phyloP scores from a whole-genome alignment of 352 stramenopile species.

The Phytophthora podocarpi region DNA sequence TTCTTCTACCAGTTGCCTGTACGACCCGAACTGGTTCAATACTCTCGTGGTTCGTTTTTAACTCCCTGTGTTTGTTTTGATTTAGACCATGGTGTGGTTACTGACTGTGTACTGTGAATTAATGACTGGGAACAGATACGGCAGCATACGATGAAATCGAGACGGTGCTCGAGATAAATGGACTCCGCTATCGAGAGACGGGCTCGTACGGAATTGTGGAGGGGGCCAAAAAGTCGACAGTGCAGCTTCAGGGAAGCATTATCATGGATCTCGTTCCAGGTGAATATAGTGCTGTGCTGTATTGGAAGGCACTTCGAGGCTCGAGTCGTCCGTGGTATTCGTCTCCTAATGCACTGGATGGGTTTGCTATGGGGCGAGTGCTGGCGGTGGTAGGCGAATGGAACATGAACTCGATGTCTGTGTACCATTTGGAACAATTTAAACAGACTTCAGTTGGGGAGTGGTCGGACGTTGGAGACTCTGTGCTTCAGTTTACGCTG shows the following conservation, averaged over 20 bases:
- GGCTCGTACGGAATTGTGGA: slow-evolving; percentile 65
- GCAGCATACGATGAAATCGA: slow-evolving; percentile 67
- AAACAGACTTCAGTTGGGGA: slow-evolving; percentile 34
- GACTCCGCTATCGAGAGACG: slow-evolving; percentile 69
- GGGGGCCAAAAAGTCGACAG: slow-evolving; percentile 55
- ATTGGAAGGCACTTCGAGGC: slow-evolving; percentile 55
- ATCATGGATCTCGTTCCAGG: slow-evolving; percentile 68
- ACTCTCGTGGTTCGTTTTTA: slow-evolving; percentile 47
- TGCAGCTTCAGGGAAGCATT: slow-evolving; percentile 65
- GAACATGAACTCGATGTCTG: slow-evolving; percentile 48
- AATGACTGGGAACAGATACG: slow-evolving; percentile 42
- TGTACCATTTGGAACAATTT: slow-evolving; percentile 60
- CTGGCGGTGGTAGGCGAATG: slow-evolving; percentile 60
- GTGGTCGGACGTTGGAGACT: slow-evolving; percentile 83
- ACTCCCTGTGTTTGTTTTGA: background rate
- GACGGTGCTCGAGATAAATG: slow-evolving; percentile 65
- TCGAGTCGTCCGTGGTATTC: slow-evolving; percentile 75
- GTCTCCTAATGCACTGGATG: slow-evolving; percentile 56
- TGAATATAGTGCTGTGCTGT: slow-evolving; percentile 62
- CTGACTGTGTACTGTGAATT: slow-evolving; percentile 21
- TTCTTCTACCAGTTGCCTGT: slow-evolving; percentile 83
- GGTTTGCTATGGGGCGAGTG: slow-evolving; percentile 72
- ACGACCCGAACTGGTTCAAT: slow-evolving; percentile 56
- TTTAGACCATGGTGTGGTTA: background rate
- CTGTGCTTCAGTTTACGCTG: slow-evolving; percentile 73